Evolutionary conservation across 2,329 filamentous ascomycete genomes (phyloP), one percentile per base, ranked within the genome.

Genomic region (Penicillium sp.): DNA sequence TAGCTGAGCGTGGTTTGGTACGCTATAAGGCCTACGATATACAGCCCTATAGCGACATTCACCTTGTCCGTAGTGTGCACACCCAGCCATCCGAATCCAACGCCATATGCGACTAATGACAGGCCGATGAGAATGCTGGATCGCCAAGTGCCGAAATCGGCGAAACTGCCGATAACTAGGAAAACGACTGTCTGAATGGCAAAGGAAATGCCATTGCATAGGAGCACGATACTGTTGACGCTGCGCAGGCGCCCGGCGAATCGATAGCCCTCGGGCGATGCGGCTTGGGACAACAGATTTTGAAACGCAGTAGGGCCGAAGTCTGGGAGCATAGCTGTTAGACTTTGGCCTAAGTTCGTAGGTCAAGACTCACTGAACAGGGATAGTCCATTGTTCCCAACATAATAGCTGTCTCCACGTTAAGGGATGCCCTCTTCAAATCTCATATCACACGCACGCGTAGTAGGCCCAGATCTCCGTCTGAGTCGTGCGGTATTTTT

Each of bases 1-100:
- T 87, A 88, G 0, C 85, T 87, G 45, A 87, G 72, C 0, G 83
- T 85, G 2, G 85, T 80, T 68, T 87, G 85, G 60, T 87, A 88
- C 1, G 81, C 80, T 56, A 88, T 84, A 41, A 87, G 56, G 29
- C 85, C 85, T 15, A 87, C 79, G 50, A 88, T 85, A 65, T 88
- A 88, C 15, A 89, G 67, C 0, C 79, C 85, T 0, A 82, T 77
- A 0, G 75, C 86, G 9, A 78, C 71, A 43, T 79, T 75, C 86
- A 85, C 88, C 63, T 85, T 75, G 2, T 77, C 73, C 13, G 79
- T 69, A 0, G 77, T 79, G 53, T 87, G 83, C 0, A 88, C 84
- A 18, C 84, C 85, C 2, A 88, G 68, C 83, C 85, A 88, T 47
- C 78, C 85, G 57, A 88, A 88, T 1, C 84, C 85, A 56, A 86